Base-by-base conservation (phyloP, 768 basidiomycete genomes). In the Mrakia frigida region DNA sequence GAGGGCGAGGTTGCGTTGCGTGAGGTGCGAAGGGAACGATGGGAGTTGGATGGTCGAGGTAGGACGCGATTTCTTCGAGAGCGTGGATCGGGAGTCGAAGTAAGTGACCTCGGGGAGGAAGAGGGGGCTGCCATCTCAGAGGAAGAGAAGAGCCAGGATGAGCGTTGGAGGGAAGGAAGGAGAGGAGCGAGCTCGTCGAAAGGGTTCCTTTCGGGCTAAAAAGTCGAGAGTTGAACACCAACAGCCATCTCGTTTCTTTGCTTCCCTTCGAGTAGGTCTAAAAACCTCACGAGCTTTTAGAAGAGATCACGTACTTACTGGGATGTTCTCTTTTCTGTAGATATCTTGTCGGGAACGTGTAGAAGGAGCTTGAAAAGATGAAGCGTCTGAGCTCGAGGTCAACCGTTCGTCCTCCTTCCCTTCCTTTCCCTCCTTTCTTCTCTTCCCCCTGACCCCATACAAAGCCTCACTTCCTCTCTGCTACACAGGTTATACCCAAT, bases 321-420 rank as follows among this genome's bases (percentile, higher is more conserved):
- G 6, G 3, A 18, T 18, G 31, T 6, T 63, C n/a, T 63, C n/a
- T 59, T 14, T 28, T 60, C 28, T 31, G 59, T 50, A 50, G 46
- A 56, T 14, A 9, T 25, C 7, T 10, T 2, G 56, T 28, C 56
- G 6, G 16, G 18, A 13, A 21, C 63, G n/a, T 37, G 21, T 2
- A 39, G 25, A 6, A 37, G 33, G 65, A 35, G 35, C 25, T 14
- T 3, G 43, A 37, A 43, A 41, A 39, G n/a, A 35, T 35, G 65
- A 68, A 68, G 35, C 35, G 35, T 25, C 65, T 68, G 65, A 68
- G 35, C 23, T 4, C 65, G 35, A 68, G 65, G 65, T 68, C 65
- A 68, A 68, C 35, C 65, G 65, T 68, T 68, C 37, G 65, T 68
- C 39, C 33, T 41, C 39, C 39, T 41, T 41, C 46, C n/a, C 37